A percentile compares a stretch with the other conserved stretches of the same genome.
These are phyloP conservation scores for Cryptococcus sp. DNA, from an alignment of 1,284 basidiomycete species.

Conservation along the genomic window DNA sequence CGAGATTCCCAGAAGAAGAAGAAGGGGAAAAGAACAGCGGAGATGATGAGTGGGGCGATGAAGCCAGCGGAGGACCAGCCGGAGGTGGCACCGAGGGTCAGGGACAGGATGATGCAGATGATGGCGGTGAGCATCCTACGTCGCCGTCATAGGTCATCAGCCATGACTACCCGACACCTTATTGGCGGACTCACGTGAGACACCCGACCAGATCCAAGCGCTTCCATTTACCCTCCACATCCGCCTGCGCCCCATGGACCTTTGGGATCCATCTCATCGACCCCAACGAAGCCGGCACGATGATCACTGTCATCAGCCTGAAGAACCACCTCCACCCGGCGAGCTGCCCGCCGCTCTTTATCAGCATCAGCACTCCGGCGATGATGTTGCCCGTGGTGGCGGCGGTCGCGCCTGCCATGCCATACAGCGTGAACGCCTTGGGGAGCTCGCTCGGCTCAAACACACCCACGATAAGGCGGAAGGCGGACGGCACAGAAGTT, in stretches of 20 bases:
- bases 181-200: slow-evolving; percentile 10
- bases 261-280: slow-evolving; percentile 24
- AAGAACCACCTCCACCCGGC: slow-evolving; percentile 44
- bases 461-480: slow-evolving; percentile 30
- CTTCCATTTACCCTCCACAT: slow-evolving; percentile 18
- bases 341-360: slow-evolving; percentile 36
- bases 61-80: slow-evolving; percentile 28
- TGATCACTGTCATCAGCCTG: slow-evolving; percentile 37
- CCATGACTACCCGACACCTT: too few species aligned
- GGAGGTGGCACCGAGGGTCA: slow-evolving; percentile 32
- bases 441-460: slow-evolving; percentile 27
- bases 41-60: slow-evolving; percentile 33
- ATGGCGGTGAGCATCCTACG: slow-evolving; percentile 25
- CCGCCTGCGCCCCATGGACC: slow-evolving; percentile 11
- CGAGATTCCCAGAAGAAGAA: slow-evolving; percentile 33
- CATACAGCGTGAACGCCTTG: slow-evolving; percentile 30
- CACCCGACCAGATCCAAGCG: slow-evolving; percentile 30
- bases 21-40: slow-evolving; percentile 22
- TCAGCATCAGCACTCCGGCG: slow-evolving; percentile 28
- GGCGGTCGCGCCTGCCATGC: slow-evolving; percentile 19
- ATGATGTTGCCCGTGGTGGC: slow-evolving; percentile 21
- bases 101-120: slow-evolving; percentile 29
- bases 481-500: slow-evolving; percentile 29
- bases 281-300: slow-evolving; percentile 14
- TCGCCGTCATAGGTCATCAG: too few species aligned